Evolutionary conservation across 306 rosid genomes (phyloP).

Genomic region (Cucumis melo): DNA sequence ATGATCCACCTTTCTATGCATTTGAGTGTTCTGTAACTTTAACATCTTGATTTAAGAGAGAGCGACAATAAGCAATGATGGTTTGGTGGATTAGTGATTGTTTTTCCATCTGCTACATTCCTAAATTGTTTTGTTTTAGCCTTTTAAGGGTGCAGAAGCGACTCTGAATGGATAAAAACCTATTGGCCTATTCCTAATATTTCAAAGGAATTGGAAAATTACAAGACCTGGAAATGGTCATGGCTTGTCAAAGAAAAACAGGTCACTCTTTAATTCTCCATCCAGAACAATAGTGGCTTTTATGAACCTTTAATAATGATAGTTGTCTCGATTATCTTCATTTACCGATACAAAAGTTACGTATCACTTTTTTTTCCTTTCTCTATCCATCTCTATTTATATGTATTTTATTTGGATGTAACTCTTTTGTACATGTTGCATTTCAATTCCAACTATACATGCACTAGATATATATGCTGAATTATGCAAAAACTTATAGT

Average conservation of each 20-base stretch:
- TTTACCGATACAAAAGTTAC: constrained; percentile 38
- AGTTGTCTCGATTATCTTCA: constrained; percentile 47
- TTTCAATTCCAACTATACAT: too few relatives aligned
- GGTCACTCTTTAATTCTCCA: constrained; percentile 70
- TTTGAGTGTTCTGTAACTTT: too few relatives aligned
- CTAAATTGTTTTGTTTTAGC: background rate
- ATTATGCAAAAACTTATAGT: too few relatives aligned
- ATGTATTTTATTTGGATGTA: constrained; percentile 7
- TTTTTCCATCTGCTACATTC: background rate
- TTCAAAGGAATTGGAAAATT: constrained; percentile 48
- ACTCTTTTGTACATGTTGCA: constrained; percentile 18
- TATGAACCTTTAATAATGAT: constrained; percentile 34
- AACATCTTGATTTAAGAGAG: background rate
- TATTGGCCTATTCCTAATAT: constrained; percentile 44
- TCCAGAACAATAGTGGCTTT: constrained; percentile 64
- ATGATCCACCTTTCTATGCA: too few relatives aligned
- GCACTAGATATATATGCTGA: too few relatives aligned
- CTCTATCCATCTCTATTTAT: constrained; percentile 24
- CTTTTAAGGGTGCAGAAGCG: constrained; percentile 22
- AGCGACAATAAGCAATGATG: too few relatives aligned
- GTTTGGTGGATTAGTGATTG: background rate
- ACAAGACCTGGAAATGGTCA: constrained; percentile 41
- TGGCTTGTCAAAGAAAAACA: constrained; percentile 68
- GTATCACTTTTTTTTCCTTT: constrained; percentile 9
- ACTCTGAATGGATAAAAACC: constrained; percentile 49